A percentile compares a stretch with the other conserved stretches of the same genome.
Conservation (phyloP, 805 yeast genomes). For the Candida yuanshanica region DNA sequence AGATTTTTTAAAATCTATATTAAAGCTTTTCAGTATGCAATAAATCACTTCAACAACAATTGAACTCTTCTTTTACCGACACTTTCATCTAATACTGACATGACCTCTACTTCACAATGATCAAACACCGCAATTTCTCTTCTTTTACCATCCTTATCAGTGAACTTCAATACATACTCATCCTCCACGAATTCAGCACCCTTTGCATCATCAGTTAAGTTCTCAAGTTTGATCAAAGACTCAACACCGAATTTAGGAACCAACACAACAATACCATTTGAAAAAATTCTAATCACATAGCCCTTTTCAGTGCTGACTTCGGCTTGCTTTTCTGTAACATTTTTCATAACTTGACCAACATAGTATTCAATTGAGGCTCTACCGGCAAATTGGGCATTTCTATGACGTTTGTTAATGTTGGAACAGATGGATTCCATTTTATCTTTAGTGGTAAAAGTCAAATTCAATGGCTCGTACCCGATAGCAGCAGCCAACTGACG, state of each 20-base stretch:
- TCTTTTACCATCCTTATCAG: conserved; percentile 35
- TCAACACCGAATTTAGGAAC: conserved; percentile 97
- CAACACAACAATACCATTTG: conserved; percentile 89
- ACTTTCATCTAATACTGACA: conserved; percentile 73
- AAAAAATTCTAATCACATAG: conserved; percentile 84
- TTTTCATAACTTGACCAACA: conserved; percentile 96
- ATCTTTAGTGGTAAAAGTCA: conserved; percentile 77
- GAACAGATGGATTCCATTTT: conserved; percentile 86
- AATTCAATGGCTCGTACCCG: conserved; percentile 80
- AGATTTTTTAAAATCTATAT: too few species aligned
- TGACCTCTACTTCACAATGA: conserved; percentile 76
- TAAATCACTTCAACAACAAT: conserved; percentile 41
- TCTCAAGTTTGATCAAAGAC: conserved; percentile 80
- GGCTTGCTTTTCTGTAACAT: conserved; percentile 46
- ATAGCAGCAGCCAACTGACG: conserved; percentile 98
- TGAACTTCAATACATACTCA: conserved; percentile 59
- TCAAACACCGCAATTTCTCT: conserved; percentile 73
- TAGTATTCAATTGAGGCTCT: conserved; percentile 96
- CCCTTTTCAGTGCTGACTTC: conserved; percentile 59
- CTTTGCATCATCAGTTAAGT: conserved; percentile 56
- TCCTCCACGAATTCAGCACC: conserved; percentile 74
- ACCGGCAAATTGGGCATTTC: conserved; percentile 99
- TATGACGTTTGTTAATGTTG: conserved; percentile 88
- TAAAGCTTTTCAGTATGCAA: too few species aligned
- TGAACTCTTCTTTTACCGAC: conserved; percentile 93